Base-by-base conservation (phyloP, 108 stramenopile genomes). In the Stephanodiscus triporus region DNA sequence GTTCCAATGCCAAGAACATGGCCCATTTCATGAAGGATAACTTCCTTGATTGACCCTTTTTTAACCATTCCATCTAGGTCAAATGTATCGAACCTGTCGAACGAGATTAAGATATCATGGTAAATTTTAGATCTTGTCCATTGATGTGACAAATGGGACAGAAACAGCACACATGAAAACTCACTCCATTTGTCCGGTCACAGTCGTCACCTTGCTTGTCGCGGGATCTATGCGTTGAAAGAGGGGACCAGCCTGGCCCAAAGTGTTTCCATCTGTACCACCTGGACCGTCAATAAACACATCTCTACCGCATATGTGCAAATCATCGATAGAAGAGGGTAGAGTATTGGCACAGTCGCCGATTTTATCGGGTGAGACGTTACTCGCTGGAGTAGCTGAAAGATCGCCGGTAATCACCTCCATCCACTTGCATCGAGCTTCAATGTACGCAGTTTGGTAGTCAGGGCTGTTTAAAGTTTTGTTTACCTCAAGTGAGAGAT, bases 1-100 rank as follows among this genome's bases (percentile, higher is more conserved):
- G 65, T 63, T 14, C 84, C 84, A 32, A 85, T 43, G 5, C 84
- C 84, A 50, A 81, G 48, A 1, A 85, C 80, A 55, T 85, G 84
- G 17, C 76, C 84, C 70, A 85, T 69, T 47, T 85, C 84, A 49
- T 85, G 84, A 55, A 78, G 63, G 45, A 84, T 76, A 1, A 67
- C 57, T 47, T 47, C 16, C 47, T 56, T 47, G 4, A 29, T 58
- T 14, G 20, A 63, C 24, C 65, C 36, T 9, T 43, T 3, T 20
- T 73, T 13, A 57, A 27, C 30, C 7, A 68, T 23, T 16, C 71
- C 40, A 16, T 22, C 59, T 55, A 37, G 63, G 72, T 77, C 72
- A 62, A 54, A 61, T 53, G 54, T 20, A 68, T 75, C 70, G 34
- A 40, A 62, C 60, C 54, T 27, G 47, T 27, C 0, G 69, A 70